Conservation (phyloP, 768 basidiomycete genomes). For the Tylopilus plumbeoviolaceoides region DNA sequence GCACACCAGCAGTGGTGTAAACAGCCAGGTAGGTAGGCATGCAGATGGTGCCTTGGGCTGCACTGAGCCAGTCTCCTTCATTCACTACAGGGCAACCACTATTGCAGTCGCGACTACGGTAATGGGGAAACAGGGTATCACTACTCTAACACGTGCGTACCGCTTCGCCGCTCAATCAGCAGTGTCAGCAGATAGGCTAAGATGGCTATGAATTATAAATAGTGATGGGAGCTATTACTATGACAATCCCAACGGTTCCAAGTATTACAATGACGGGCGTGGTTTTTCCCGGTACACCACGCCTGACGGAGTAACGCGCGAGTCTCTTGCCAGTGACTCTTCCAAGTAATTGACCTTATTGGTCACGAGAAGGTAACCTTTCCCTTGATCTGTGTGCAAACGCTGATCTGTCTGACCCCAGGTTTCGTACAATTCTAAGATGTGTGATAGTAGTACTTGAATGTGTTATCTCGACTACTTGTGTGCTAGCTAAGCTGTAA, state of each 20-base stretch:
- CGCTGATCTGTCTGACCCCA: background rate
- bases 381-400: background rate
- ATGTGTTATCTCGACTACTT: no score
- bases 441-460: no score
- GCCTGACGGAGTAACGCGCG: constrained; percentile 33
- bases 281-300: constrained; percentile 53
- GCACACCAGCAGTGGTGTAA: constrained; percentile 48
- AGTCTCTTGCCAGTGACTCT: constrained; percentile 19
- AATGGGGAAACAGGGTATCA: constrained; percentile 47
- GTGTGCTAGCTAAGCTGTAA: background rate
- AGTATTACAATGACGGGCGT: constrained; percentile 50
- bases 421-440: background rate
- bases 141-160: constrained; percentile 53
- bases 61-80: background rate
- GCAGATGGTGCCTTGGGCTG: background rate
- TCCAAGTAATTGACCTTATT: constrained; percentile 13
- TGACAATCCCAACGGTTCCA: constrained; percentile 54
- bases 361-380: background rate
- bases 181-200: background rate
- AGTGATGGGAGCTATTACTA: constrained; percentile 63
- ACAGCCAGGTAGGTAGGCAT: constrained; percentile 40
- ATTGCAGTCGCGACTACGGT: constrained; percentile 49
- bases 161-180: background rate
- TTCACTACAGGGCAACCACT: constrained; percentile 52
- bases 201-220: constrained; percentile 5